Base-by-base conservation (phyloP, 495 filamentous ascomycete genomes). In the Aspergillus incahuasiensis region DNA sequence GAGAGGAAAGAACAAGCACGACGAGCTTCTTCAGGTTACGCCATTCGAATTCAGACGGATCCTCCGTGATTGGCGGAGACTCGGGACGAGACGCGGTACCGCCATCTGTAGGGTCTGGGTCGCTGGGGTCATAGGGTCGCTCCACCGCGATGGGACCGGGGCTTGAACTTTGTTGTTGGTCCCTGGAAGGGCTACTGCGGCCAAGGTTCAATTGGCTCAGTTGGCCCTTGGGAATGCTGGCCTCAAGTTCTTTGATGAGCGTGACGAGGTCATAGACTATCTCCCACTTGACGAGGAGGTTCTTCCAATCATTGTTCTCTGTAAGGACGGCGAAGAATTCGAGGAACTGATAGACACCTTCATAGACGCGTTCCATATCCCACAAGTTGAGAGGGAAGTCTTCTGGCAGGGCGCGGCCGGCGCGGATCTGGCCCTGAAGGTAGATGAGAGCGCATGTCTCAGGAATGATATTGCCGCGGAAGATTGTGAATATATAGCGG, bases 321-420 rank as follows among this genome's bases (percentile, higher is more conserved):
- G 89, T 91, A 18, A 95, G 79, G 2, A 95, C 91, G n/a, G 88
- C 89, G 52, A 97, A 88, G 67, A 96, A 92, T 58, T 97, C 91
- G 6, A 97, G 80, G 68, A 92, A 95, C 66, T 96, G 91, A 49
- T 91, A 90, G 12, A 96, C 84, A 15, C 91, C 92, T 63, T 97
- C 85, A 60, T 88, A 88, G 42, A 87, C 91, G 16, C 92, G 84
- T 65, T 97, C 92, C 86, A 97, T 94, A 64, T 97, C 92, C 92
- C 92, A 97, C 28, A 92, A 80, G 61, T 97, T 94, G 39, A 96
- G 84, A 4, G 92, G 92, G 63, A 96, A 97, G 67, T 95, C 91
- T 57, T 89, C 84, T 0, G 86, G 83, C 18, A 82, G 69, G 7
- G 83, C 83, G 49, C 75, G 69, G 41, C 80, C 80, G n/a, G 75